Evolutionary conservation across 768 basidiomycete species (phyloP).

Genomic region (Hemileccinum impolitum): DNA sequence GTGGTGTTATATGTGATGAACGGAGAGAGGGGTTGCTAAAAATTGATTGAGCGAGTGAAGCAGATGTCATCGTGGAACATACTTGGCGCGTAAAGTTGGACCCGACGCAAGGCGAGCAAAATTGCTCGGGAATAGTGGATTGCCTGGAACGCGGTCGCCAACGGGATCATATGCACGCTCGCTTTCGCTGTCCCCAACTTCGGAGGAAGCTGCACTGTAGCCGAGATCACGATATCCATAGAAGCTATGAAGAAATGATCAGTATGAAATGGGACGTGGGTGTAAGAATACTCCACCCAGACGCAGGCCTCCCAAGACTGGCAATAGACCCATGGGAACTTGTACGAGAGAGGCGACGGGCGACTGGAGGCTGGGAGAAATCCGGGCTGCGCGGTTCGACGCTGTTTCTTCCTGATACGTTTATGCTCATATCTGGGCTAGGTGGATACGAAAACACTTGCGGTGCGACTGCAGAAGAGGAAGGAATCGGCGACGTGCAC

Average conservation of each 20-base stretch:
- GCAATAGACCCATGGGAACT: constrained; percentile 25
- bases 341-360: constrained; percentile 23
- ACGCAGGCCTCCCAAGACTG: constrained; percentile 26
- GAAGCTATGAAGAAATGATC: constrained; percentile 8
- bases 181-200: constrained; percentile 25
- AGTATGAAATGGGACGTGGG: background rate
- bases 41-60: constrained; percentile 1
- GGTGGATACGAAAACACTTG: constrained; percentile 24
- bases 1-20: constrained; percentile 13
- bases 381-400: constrained; percentile 27
- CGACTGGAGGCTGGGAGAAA: constrained; percentile 14
- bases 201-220: constrained; percentile 14
- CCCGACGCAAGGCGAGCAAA: constrained; percentile 66
- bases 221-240: constrained; percentile 15
- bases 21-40: constrained; percentile 27
- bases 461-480: constrained; percentile 23
- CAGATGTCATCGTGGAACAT: constrained; percentile 10
- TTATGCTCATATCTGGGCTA: constrained; percentile 17
- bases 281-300: constrained; percentile 15
- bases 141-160: constrained; percentile 66
- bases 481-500: constrained; percentile 40
- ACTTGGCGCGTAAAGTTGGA: constrained; percentile 63
- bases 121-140: constrained; percentile 79
- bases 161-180: constrained; percentile 44
- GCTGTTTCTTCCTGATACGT: constrained; percentile 19